phyloP scores from a whole-genome alignment of 2,329 filamentous ascomycete species.

The Xylaria sp. region DNA sequence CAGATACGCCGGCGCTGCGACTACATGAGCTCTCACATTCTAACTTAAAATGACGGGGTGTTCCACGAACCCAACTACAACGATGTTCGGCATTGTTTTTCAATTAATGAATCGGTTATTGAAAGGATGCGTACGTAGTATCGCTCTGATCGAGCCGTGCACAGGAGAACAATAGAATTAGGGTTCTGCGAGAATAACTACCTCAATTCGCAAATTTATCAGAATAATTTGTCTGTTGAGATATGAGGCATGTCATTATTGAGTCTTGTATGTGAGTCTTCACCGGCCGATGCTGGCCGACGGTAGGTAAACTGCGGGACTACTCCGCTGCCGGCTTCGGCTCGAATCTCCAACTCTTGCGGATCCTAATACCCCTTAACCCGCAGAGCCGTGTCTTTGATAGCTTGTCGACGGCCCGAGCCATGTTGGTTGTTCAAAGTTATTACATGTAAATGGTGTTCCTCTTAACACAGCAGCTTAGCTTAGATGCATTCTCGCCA shows the following conservation, averaged over 20 bases:
- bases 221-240: not conserved
- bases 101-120: not conserved
- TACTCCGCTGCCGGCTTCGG: conserved; percentile 31
- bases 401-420: not conserved
- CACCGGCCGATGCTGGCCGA: conserved; percentile 26
- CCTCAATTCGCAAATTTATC: not conserved
- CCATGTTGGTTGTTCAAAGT: not conserved
- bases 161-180: not conserved
- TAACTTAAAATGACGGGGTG: not conserved
- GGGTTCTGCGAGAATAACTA: too few relatives aligned
- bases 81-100: conserved; percentile 47
- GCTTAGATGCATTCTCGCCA: not conserved
- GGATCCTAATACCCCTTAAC: not conserved
- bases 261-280: conserved; percentile 8
- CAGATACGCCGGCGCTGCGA: conserved; percentile 49
- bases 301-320: conserved; percentile 8
- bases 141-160: not conserved
- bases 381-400: not conserved
- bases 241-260: not conserved
- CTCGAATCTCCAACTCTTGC: not conserved
- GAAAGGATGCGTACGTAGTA: not conserved
- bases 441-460: not conserved
- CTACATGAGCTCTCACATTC: conserved; percentile 18
- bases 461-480: not conserved
- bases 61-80: conserved; percentile 48